phyloP scores from a whole-genome alignment of 768 basidiomycete species.

The Suillus placidus region DNA sequence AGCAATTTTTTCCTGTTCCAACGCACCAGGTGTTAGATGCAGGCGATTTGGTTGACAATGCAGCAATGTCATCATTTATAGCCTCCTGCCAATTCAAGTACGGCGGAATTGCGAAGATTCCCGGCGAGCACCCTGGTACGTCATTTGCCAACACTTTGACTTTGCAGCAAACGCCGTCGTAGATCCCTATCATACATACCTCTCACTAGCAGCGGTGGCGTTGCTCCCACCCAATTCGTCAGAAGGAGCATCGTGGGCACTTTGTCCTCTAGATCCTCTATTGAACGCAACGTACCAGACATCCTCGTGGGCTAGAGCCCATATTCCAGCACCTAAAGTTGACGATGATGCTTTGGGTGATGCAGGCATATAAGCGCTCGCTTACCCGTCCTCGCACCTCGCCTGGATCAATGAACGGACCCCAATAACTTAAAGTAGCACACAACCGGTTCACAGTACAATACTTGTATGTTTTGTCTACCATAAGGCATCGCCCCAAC shows the following conservation, averaged over 20 bases:
- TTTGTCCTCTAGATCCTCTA: constrained; percentile 65
- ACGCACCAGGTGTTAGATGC: constrained; percentile 67
- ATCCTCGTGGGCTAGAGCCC: constrained; percentile 62
- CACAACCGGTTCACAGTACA: too few species aligned
- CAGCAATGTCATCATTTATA: constrained; percentile 64
- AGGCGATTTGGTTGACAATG: constrained; percentile 55
- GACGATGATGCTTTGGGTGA: neutral
- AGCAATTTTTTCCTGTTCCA: neutral
- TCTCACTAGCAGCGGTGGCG: constrained; percentile 80
- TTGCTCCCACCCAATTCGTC: constrained; percentile 54
- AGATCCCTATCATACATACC: constrained; percentile 97
- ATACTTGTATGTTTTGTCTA: too few species aligned
- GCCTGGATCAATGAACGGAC: too few species aligned
- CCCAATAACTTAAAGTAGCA: too few species aligned
- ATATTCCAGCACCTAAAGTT: constrained; percentile 45
- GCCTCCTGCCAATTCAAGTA: constrained; percentile 81
- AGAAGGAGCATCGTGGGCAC: constrained; percentile 50
- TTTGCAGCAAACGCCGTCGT: constrained; percentile 17
- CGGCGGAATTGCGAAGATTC: constrained; percentile 87
- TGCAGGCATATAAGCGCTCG: neutral
- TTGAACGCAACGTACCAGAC: constrained; percentile 74
- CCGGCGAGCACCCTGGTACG: constrained; percentile 78
- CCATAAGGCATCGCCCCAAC: too few species aligned
- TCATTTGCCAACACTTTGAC: neutral
- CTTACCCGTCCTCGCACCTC: too few species aligned